Evolutionary conservation across 2,329 filamentous ascomycete species (phyloP).

Genomic region (Pezicula neosporulosa): DNA sequence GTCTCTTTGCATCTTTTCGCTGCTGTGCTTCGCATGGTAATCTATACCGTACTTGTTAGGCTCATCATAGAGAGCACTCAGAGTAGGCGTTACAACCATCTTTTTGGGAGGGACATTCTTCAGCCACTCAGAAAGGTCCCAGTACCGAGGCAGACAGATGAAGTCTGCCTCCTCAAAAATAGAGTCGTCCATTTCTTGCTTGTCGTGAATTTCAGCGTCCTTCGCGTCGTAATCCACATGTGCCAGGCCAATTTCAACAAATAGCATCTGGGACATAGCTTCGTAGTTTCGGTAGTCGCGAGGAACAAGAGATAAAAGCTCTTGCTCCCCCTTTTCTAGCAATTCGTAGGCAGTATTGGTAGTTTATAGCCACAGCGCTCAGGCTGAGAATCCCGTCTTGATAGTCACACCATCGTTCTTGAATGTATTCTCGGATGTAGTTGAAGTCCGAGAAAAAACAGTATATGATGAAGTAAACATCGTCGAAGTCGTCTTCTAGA

Average conservation of each 20-base stretch:
- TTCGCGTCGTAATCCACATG: constrained; percentile 26
- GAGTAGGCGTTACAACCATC: constrained; percentile 15
- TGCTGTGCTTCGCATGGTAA: constrained; percentile 7
- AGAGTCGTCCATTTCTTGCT: constrained; percentile 13
- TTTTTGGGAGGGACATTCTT: constrained; percentile 20
- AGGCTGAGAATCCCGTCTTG: constrained; percentile 21
- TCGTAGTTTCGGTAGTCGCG: constrained; percentile 17
- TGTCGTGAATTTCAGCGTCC: constrained; percentile 13
- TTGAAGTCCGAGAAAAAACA: constrained; percentile 34
- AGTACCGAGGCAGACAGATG: constrained; percentile 21
- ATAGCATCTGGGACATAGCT: constrained; percentile 24
- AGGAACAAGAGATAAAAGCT: constrained; percentile 18
- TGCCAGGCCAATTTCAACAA: constrained; percentile 22
- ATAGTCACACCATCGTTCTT: constrained; percentile 31
- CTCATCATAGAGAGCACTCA: constrained; percentile 1
- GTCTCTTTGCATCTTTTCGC: constrained; percentile 16
- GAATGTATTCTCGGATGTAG: constrained; percentile 24
- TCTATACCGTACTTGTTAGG: constrained; percentile 13
- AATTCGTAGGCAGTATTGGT: constrained; percentile 31
- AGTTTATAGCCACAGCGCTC: constrained; percentile 23
- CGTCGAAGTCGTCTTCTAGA: constrained; percentile 14
- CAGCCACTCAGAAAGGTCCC: constrained; percentile 13
- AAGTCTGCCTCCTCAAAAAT: constrained; percentile 27
- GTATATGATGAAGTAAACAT: constrained; percentile 31
- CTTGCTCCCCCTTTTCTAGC: constrained; percentile 26